Evolutionary conservation across 2,329 filamentous ascomycete species (phyloP).

Genomic region (Rugonectria rugulosa): DNA sequence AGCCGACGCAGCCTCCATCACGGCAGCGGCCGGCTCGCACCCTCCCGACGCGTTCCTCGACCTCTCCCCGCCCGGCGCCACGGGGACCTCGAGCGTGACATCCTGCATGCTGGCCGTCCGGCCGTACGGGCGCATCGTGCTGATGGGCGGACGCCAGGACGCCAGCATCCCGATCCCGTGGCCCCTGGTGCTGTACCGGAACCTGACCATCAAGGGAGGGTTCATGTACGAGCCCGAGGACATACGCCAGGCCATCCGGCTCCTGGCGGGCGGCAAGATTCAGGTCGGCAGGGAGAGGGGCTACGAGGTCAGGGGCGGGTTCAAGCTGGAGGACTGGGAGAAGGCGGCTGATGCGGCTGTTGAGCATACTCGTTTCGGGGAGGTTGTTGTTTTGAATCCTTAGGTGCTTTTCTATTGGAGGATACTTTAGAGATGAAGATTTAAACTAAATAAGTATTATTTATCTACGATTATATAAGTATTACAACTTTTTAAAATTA

Average conservation of each 20-base stretch:
- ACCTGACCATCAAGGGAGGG: slow-evolving; percentile 48
- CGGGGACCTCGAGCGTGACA: slow-evolving; percentile 48
- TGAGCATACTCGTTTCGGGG: slow-evolving; percentile 24
- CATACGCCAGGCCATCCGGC: slow-evolving; percentile 17
- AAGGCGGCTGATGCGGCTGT: slow-evolving; percentile 21
- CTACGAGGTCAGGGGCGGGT: slow-evolving; percentile 17
- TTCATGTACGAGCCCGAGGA: slow-evolving; percentile 49
- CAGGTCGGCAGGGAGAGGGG: slow-evolving; percentile 27
- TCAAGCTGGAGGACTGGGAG: slow-evolving; percentile 27
- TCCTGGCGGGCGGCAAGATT: slow-evolving; percentile 23
- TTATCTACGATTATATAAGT: too few relatives aligned
- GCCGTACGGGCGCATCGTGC: slow-evolving; percentile 32
- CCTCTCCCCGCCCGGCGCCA: slow-evolving; percentile 49
- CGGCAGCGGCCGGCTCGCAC: slow-evolving; percentile 26
- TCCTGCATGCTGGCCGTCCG: slow-evolving; percentile 46
- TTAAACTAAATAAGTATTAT: too few relatives aligned
- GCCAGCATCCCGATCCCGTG: slow-evolving; percentile 30
- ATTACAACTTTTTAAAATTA: too few relatives aligned
- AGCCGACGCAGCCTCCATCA: slow-evolving; percentile 47
- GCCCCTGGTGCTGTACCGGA: slow-evolving; percentile 37
- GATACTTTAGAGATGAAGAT: not conserved
- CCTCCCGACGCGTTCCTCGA: slow-evolving; percentile 55
- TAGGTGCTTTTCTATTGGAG: not conserved
- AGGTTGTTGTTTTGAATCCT: slow-evolving; percentile 20
- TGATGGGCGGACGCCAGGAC: slow-evolving; percentile 44